phyloP scores from a whole-genome alignment of 495 filamentous ascomycete species.

The Penicillium coffeae region DNA sequence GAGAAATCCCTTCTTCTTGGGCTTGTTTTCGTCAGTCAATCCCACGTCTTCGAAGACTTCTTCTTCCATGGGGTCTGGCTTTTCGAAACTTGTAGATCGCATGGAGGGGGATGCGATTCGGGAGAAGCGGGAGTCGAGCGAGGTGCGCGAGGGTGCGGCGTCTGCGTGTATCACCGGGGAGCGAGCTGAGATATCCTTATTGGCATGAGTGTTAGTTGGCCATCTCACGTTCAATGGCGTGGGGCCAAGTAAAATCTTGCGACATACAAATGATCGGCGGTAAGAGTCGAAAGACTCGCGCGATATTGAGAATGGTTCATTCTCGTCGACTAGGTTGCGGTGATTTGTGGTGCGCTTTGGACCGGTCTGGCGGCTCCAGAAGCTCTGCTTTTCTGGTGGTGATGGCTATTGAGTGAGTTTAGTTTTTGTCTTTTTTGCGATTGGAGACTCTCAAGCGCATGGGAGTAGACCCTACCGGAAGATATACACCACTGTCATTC shows the following conservation, averaged over 20 bases:
- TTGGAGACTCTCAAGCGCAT: neutral
- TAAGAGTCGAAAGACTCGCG: conserved; percentile 98
- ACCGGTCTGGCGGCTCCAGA: conserved; percentile 73
- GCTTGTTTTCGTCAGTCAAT: conserved; percentile 68
- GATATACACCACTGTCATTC: conserved; percentile 93
- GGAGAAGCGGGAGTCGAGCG: conserved; percentile 69
- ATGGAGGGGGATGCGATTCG: conserved; percentile 50
- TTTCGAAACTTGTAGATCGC: conserved; percentile 48
- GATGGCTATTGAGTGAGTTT: conserved; percentile 61
- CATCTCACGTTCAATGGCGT: neutral
- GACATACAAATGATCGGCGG: conserved; percentile 85
- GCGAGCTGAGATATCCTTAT: conserved; percentile 93
- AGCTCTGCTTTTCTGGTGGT: conserved; percentile 77
- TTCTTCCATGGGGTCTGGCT: conserved; percentile 60
- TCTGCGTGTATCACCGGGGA: conserved; percentile 67
- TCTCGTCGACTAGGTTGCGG: conserved; percentile 66
- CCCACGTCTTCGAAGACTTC: conserved; percentile 90
- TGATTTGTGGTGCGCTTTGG: conserved; percentile 68
- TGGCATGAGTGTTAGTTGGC: conserved; percentile 10
- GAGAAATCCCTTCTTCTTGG: conserved; percentile 81
- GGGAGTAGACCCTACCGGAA: conserved; percentile 61
- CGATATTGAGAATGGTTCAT: conserved; percentile 94
- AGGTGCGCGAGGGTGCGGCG: conserved; percentile 59
- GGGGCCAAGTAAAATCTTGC: neutral
- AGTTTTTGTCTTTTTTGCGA: conserved; percentile 2